Conservation (phyloP, 306 rosid species). For the Albizia julibrissin region DNA sequence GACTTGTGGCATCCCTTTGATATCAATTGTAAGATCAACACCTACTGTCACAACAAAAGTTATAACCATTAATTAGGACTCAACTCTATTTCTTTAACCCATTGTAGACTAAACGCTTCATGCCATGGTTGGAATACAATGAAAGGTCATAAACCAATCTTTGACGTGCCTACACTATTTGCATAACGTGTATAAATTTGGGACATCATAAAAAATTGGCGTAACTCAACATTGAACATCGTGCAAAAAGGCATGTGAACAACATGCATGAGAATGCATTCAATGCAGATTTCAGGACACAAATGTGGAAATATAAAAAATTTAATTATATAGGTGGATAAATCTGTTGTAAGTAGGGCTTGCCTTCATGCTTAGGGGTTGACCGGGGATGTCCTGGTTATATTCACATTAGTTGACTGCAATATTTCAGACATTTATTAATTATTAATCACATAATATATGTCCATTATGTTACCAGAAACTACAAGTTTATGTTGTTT, state of each 20-base stretch:
- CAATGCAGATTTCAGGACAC: background rate
- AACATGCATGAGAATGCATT: background rate
- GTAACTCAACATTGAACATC: background rate
- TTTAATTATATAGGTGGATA: background rate
- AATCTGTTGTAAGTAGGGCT: background rate
- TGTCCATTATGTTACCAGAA: background rate
- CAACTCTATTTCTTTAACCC: background rate
- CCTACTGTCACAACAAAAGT: background rate
- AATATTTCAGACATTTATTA: background rate
- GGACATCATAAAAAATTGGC: background rate
- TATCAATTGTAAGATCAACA: background rate
- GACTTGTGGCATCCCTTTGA: background rate
- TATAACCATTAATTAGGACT: background rate
- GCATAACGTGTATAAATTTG: background rate
- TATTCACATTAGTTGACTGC: background rate
- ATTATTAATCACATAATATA: background rate
- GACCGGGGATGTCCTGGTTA: background rate
- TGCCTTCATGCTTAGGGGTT: background rate
- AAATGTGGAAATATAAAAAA: background rate
- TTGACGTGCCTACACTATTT: background rate
- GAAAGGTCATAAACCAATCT: background rate
- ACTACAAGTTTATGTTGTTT: background rate
- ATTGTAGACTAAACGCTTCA: background rate
- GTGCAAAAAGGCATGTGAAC: conserved; percentile 4
- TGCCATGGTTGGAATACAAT: background rate